phyloP scores from a whole-genome alignment of 139 green algal genomes.

The Coccomyxa sp. region DNA sequence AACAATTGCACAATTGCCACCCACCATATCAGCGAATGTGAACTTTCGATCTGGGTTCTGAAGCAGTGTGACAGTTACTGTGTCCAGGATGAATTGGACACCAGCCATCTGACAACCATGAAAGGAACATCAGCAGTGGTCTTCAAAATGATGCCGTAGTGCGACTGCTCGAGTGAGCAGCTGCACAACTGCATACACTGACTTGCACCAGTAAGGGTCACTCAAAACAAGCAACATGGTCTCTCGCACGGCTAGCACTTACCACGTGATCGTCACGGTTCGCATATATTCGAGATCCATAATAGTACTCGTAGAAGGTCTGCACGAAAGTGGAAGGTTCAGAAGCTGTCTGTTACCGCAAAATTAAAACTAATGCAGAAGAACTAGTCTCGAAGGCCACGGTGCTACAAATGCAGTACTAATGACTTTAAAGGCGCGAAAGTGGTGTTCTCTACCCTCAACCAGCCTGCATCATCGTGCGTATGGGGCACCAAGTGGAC shows the following conservation, averaged over 20 bases:
- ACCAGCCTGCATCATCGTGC: slow-evolving; percentile 86
- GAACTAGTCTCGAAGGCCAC: too few relatives aligned
- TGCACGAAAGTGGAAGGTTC: slow-evolving; percentile 14
- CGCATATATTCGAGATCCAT: slow-evolving; percentile 47
- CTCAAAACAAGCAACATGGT: neutral
- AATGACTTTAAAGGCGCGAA: too few relatives aligned
- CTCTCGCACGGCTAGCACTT: neutral
- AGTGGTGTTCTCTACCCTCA: slow-evolving; percentile 31
- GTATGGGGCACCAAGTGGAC: slow-evolving; percentile 83
- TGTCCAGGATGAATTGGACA: slow-evolving; percentile 80
- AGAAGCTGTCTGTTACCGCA: too few relatives aligned
- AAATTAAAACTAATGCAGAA: too few relatives aligned
- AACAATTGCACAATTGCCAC: neutral
- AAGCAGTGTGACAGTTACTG: slow-evolving; percentile 57
- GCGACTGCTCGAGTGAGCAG: too few relatives aligned
- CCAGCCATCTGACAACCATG: slow-evolving; percentile 36
- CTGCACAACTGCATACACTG: neutral
- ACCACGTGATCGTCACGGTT: slow-evolving; percentile 42
- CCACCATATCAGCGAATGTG: slow-evolving; percentile 73
- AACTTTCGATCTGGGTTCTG: slow-evolving; percentile 69
- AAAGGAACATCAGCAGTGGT: neutral
- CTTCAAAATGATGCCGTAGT: too few relatives aligned
- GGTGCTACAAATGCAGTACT: too few relatives aligned
- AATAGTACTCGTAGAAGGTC: slow-evolving; percentile 88
- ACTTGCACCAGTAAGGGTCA: neutral